Evolutionary conservation across 345 rosid species (phyloP), one percentile per base, ranked within the genome.

Genomic region (Schrenkiella parvula): DNA sequence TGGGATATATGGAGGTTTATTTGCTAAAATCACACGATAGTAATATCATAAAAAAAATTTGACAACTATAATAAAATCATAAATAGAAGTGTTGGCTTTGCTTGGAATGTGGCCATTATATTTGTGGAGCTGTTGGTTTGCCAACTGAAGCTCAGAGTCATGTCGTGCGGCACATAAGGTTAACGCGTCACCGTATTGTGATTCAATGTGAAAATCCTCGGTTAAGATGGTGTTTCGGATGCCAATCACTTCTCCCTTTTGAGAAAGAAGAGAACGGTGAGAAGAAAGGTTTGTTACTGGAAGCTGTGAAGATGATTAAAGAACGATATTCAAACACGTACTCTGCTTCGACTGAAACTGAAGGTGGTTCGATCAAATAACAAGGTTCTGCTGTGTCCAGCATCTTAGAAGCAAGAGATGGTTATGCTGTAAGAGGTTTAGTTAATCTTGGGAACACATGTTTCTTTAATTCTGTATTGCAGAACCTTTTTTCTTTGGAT

Each of bases 391-490:
- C 70, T 15, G 39, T 28, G 50, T 65, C 66, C 4, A 48, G 73
- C 57, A 2, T 15, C 1, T 39, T 39, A 13, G 44, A 14, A 9
- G 59, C 64, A 37, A 77, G 76, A 76, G 80, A 69, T 42, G 78
- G 86, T 34, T 90, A 81, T 73, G 76, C 71, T 38, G 93, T 80
- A 29, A 81, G 93, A 68, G 99, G 99, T 53, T 75, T 95, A 82
- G 86, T 78, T 58, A 95, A 95, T 82, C 96, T 95, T 67, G 99
- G 97, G 56, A 95, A 91, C 70, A 89, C 96, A 41, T 95, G 99
- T 84, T 95, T 89, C 81, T 91, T 95, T 61, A 95, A 95, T 78
- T 95, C 99, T 1, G 83, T 95, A 14, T 67, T 88, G 88, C 99
- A 95, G 80, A 95, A 95, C 82, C 84, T 95, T 70, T 78, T 95